Evolutionary conservation across 2,329 filamentous ascomycete genomes (phyloP), one percentile per base, ranked within the genome.

Genomic region (Aaosphaeria pasadenensis): DNA sequence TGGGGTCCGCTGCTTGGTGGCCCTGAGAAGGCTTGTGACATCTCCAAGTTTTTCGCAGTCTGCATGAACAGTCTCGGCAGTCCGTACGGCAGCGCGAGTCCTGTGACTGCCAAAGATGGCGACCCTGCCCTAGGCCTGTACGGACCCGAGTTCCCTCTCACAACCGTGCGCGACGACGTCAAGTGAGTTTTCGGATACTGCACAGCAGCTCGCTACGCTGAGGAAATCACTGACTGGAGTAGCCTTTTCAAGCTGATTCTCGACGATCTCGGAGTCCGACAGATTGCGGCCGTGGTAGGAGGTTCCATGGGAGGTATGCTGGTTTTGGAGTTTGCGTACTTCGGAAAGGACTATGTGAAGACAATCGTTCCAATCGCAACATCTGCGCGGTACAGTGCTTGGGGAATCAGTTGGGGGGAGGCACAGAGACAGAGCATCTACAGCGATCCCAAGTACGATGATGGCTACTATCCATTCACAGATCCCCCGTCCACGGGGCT

Each of bases 371-470:
- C 89, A 11, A 92, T 95, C 59, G 89, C 89, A 24, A 94, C 89
- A 5, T 92, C 89, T 6, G 89, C 87, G 58, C 79, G 86, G 39
- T 90, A 94, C 70, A 92, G 88, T 61, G 89, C 89, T 5, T 95
- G 89, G 89, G 87, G 89, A 28, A 95, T 94, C 62, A 91, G 87
- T 71, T 95, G 89, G 89, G 89, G 88, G 39, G 89, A 94, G 68
- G 89, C 89, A 4, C 89, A 95, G 69, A 80, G 89, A 44, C 89
- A 94, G 73, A 91, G 88, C 78, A 97, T 99, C 68, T 99, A 97
- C 73, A 91, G 90, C 36, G 94, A 99, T 67, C 94, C 94, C 31
- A 97, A 96, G 75, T 99, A 99, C 70, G 91, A 96, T 53, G 91
- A 97, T 63, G 94, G 94, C 40, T 97, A 96, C 73, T 99, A 97